Conservation (phyloP, 495 filamentous ascomycete species). For the Podospora comata region DNA sequence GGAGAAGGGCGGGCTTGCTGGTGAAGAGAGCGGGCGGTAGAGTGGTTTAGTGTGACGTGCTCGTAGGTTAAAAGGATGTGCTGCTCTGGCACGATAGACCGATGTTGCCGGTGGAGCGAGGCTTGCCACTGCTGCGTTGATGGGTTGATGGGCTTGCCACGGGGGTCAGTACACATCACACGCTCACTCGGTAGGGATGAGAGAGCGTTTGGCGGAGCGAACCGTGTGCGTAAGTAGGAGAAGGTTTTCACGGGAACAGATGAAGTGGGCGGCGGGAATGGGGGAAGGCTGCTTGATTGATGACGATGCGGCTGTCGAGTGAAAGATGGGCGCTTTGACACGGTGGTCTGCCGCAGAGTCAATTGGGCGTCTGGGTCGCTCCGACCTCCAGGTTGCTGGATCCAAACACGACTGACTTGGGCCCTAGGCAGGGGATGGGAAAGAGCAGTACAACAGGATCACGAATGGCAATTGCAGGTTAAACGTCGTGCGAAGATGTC, state of each 20-base stretch:
- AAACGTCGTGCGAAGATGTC: slow-evolving; percentile 7
- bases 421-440: background rate
- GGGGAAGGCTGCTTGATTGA: slow-evolving; percentile 5
- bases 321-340: slow-evolving; percentile 8
- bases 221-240: background rate
- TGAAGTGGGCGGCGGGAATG: background rate
- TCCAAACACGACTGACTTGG: background rate
- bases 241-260: background rate
- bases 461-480: slow-evolving; percentile 11
- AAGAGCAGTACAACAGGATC: slow-evolving; percentile 2
- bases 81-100: slow-evolving; percentile 7
- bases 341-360: background rate
- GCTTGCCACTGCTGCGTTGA: slow-evolving; percentile 1
- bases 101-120: slow-evolving; percentile 8
- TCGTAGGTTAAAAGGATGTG: background rate
- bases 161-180: background rate
- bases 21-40: slow-evolving; percentile 7
- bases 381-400: slow-evolving; percentile 7
- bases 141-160: background rate
- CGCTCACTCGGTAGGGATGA: background rate
- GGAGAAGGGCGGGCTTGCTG: background rate
- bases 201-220: background rate
- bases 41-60: background rate
- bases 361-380: background rate
- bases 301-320: slow-evolving; percentile 5